These are phyloP conservation scores for Euphorbia tirucalli DNA, from an alignment of 345 rosid genomes.

Conservation along the genomic window DNA sequence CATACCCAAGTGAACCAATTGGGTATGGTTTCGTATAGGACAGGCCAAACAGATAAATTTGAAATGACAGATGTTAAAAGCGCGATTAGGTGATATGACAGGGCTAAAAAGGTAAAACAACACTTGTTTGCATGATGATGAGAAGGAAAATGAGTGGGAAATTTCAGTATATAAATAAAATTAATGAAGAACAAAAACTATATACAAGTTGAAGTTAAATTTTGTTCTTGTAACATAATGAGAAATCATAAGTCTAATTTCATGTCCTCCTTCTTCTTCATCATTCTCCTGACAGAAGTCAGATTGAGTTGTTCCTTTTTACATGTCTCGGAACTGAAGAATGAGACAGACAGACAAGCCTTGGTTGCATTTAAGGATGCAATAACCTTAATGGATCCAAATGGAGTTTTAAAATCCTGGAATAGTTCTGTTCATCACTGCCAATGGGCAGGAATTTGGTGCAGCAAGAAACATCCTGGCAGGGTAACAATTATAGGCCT, in stretches of 20 bases:
- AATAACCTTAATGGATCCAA: not conserved
- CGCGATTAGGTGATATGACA: too few species aligned
- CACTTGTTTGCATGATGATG: too few species aligned
- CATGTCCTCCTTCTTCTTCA: not conserved
- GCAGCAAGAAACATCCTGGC: not conserved
- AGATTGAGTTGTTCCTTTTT: not conserved
- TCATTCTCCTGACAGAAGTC: not conserved
- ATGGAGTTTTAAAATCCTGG: not conserved
- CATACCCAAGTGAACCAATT: too few species aligned
- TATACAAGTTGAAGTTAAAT: too few species aligned
- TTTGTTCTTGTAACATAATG: too few species aligned
- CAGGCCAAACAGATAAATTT: too few species aligned
- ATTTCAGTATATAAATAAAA: too few species aligned
- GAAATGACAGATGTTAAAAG: too few species aligned
- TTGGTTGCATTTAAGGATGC: constrained; percentile 8
- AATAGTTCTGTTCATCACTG: not conserved
- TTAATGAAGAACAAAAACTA: too few species aligned
- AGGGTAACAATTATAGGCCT: not conserved
- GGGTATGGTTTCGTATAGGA: too few species aligned
- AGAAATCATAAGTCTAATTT: not conserved
- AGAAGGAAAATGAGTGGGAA: too few species aligned
- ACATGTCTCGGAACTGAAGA: not conserved
- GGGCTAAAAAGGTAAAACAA: too few species aligned
- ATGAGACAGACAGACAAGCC: not conserved
- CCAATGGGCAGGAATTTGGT: not conserved